Base-by-base conservation (phyloP, 2,329 filamentous ascomycete genomes). In the Phyllosticta citrichinensis region DNA sequence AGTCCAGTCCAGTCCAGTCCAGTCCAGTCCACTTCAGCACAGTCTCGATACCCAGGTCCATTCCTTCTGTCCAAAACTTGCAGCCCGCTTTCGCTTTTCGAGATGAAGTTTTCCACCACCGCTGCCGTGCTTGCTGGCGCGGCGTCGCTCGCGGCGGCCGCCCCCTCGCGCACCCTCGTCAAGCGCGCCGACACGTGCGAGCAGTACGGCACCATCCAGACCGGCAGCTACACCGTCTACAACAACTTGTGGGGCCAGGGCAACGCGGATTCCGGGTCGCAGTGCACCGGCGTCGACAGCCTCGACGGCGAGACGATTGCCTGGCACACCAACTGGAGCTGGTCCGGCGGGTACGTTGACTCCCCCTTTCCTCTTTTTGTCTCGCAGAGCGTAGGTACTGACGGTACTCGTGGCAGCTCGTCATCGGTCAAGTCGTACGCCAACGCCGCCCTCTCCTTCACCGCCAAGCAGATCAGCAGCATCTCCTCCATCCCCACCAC, bases 241-340 rank as follows among this genome's bases (percentile, higher is more conserved):
- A 71, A 73, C 62, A 73, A 79, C 69, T 73, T 79, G 30, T 81
- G 78, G 78, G 77, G 76, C 63, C 62, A 68, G 52, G 66, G 54
- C 35, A 61, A 67, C 53, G 77, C 76, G 9, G 71, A 68, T 3
- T 76, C 76, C 3, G 79, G 79, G 27, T 74, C 68, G 2, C 77
- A 80, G 66, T 80, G 78, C 70, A 76, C 76, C 24, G 73, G 71
- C 27, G 72, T 77, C 61, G 72, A 75, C 61, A 68, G 73, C 58
- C 65, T 75, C 33, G 70, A 65, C 56, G 72, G 71, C 30, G 68
- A 52, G 57, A 73, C 69, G 5, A 66, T 80, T 17, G 71, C 71
- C 57, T 80, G 78, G 78, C 70, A 74, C 65, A 76, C 77, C 5
- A 74, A 67, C 27, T 77, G 75, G 75, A 65, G 69, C n/a, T 77